phyloP scores from a whole-genome alignment of 306 rosid species.

The Ochetophila trinervis region DNA sequence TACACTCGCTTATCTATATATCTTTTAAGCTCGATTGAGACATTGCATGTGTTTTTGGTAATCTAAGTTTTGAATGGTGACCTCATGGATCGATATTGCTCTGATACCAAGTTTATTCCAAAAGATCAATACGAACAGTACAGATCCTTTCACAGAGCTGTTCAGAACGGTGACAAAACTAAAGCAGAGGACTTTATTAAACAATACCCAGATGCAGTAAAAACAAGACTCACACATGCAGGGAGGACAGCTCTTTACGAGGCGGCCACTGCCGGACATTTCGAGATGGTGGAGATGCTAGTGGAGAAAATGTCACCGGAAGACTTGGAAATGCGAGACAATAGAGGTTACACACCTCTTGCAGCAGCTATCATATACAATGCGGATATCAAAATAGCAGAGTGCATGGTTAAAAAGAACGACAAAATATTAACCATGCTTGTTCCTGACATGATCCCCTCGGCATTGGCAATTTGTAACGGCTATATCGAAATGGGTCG shows the following conservation, averaged over 20 bases:
- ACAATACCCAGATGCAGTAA: background rate
- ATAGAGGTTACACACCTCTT: background rate
- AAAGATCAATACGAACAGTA: too few species aligned
- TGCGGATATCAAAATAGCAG: background rate
- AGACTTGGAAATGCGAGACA: background rate
- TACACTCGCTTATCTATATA: too few species aligned
- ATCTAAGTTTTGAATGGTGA: too few species aligned
- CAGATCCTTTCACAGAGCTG: background rate
- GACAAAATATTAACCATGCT: background rate
- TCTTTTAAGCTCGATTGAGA: too few species aligned
- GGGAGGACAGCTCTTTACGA: background rate
- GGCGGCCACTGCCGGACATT: background rate
- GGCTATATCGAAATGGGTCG: slow-evolving; percentile 4
- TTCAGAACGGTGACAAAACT: background rate
- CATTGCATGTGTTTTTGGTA: too few species aligned
- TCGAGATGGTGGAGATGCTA: background rate
- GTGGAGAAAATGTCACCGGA: background rate
- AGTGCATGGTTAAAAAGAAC: slow-evolving; percentile 6
- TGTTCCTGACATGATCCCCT: background rate
- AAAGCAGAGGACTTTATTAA: background rate
- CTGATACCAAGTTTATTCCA: too few species aligned
- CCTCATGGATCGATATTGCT: too few species aligned
- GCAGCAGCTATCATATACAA: background rate
- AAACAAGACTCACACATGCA: background rate
- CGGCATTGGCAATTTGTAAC: background rate